A percentile compares a stretch with the other conserved stretches of the same genome.
Evolutionary conservation across 2,329 filamentous ascomycete species (phyloP).

Genomic region (Pestalotiopsis sp.): DNA sequence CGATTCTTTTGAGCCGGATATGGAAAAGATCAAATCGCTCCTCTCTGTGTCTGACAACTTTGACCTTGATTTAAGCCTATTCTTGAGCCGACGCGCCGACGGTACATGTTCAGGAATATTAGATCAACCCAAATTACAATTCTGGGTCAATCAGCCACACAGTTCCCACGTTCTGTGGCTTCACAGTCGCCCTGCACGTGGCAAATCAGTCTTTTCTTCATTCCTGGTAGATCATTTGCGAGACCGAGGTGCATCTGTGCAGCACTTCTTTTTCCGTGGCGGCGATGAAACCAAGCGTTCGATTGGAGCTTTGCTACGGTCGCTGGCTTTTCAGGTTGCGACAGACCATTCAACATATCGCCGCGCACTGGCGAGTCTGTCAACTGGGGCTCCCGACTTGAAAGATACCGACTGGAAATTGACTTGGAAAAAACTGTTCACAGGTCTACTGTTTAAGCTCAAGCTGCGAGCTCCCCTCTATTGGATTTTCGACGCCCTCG

Average conservation of each 20-base stretch:
- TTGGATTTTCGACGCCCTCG: conserved; percentile 18
- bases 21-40: neutral
- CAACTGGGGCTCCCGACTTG: neutral
- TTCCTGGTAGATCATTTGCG: conserved; percentile 15
- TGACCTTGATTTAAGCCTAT: conserved; percentile 11
- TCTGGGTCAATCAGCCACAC: conserved; percentile 3
- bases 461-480: conserved; percentile 8
- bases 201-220: conserved; percentile 16
- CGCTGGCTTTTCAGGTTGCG: conserved; percentile 9
- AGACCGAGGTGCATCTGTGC: conserved; percentile 5
- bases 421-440: conserved; percentile 14
- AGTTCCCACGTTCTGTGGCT: conserved; percentile 13
- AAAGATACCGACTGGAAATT: conserved; percentile 14
- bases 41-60: neutral
- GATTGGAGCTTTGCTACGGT: neutral
- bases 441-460: conserved; percentile 6
- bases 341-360: conserved; percentile 7
- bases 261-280: conserved; percentile 15
- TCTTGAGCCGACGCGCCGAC: conserved; percentile 8
- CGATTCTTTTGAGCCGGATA: neutral
- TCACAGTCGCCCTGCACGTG: conserved; percentile 14
- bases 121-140: neutral
- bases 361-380: neutral
- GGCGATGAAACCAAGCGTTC: conserved; percentile 14
- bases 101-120: conserved; percentile 16